Conservation (phyloP, 2,329 filamentous ascomycete genomes). For the Coniella vitis region DNA sequence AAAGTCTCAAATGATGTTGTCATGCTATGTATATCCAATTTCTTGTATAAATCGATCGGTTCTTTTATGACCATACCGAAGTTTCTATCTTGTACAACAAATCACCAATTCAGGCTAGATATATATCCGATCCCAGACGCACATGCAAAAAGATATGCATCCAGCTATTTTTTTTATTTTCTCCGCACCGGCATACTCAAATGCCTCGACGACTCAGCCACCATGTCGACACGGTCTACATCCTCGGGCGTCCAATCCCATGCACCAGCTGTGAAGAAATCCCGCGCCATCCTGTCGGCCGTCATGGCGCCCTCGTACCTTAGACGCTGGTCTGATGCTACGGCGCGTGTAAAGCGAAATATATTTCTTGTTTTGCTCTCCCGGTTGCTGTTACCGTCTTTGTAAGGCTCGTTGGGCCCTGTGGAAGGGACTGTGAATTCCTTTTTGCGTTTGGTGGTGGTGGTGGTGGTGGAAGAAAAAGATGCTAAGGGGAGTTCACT, state of each 20-base stretch:
- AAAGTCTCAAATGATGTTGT: neutral
- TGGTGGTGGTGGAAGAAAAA: too few species aligned
- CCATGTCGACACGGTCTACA: slow-evolving; percentile 11
- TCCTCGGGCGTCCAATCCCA: slow-evolving; percentile 56
- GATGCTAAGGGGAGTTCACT: too few species aligned
- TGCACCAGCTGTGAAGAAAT: slow-evolving; percentile 47
- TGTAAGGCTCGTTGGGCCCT: neutral
- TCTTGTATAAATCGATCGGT: too few species aligned
- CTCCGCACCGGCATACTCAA: slow-evolving; percentile 5
- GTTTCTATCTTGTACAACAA: too few species aligned
- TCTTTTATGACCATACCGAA: too few species aligned
- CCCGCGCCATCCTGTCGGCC: slow-evolving; percentile 43
- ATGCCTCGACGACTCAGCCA: neutral
- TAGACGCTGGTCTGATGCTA: slow-evolving; percentile 44
- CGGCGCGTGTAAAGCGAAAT: slow-evolving; percentile 45
- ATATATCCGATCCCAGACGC: too few species aligned
- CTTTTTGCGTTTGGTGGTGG: neutral
- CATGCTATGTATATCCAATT: too few species aligned
- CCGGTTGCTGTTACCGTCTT: slow-evolving; percentile 15
- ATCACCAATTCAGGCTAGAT: too few species aligned
- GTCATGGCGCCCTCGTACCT: slow-evolving; percentile 42
- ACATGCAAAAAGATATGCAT: neutral
- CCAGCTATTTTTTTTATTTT: neutral
- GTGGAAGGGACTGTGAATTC: slow-evolving; percentile 5
- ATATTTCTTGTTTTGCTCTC: slow-evolving; percentile 6